phyloP scores from a whole-genome alignment of 2,329 filamentous ascomycete genomes.

The Thelonectria discophora region DNA sequence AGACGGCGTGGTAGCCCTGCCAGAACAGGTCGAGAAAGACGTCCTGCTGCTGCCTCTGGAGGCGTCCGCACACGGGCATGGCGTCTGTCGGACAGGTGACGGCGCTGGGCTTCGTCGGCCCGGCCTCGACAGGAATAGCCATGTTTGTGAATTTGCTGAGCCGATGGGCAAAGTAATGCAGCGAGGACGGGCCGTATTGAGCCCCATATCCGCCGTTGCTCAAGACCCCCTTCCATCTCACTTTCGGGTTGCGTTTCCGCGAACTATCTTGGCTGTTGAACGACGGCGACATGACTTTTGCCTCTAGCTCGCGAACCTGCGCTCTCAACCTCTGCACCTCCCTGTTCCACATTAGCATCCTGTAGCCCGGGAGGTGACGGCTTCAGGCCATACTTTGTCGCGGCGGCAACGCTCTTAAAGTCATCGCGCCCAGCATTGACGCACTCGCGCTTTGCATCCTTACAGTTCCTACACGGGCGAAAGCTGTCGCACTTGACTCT shows the following conservation, averaged over 20 bases:
- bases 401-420: constrained; percentile 39
- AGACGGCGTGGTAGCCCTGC: constrained; percentile 54
- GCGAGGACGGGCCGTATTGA: constrained; percentile 38
- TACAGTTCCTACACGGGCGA: constrained; percentile 41
- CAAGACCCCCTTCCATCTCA: constrained; percentile 26
- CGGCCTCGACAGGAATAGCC: constrained; percentile 1
- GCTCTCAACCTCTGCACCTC: constrained; percentile 37
- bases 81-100: background rate
- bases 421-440: constrained; percentile 37
- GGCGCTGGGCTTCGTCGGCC: background rate
- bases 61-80: constrained; percentile 13
- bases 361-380: no score
- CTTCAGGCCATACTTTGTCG: constrained; percentile 30
- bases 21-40: constrained; percentile 58
- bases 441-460: constrained; percentile 38
- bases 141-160: constrained; percentile 31
- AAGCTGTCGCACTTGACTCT: constrained; percentile 44
- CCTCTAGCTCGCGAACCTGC: constrained; percentile 36
- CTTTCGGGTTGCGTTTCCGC: background rate
- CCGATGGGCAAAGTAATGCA: constrained; percentile 35
- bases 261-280: background rate
- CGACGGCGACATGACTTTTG: constrained; percentile 20
- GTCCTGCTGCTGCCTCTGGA: constrained; percentile 56
- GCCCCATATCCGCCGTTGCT: constrained; percentile 15
- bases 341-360: constrained; percentile 22